These are phyloP conservation scores for Hortaea werneckii DNA, from an alignment of 2,329 filamentous ascomycete species.

Conservation along the genomic window DNA sequence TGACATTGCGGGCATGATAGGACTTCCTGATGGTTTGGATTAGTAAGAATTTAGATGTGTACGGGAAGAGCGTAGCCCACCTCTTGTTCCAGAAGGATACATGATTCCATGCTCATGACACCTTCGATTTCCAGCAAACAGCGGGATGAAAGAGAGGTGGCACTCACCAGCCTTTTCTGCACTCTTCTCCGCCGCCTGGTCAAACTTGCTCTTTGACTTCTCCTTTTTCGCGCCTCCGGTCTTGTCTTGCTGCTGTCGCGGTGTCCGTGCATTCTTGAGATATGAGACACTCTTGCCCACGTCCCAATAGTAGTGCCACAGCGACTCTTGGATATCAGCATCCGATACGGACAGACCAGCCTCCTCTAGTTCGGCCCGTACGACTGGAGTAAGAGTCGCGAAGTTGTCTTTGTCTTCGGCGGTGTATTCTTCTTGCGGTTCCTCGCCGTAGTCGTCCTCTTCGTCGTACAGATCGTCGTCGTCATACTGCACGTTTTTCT, in stretches of 20 bases:
- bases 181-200: conserved; percentile 35
- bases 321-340: conserved; percentile 71
- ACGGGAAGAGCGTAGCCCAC: conserved; percentile 2
- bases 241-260: conserved; percentile 16
- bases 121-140: background rate
- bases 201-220: conserved; percentile 35
- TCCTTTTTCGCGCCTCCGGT: conserved; percentile 21
- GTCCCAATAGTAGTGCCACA: conserved; percentile 97
- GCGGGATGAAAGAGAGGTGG: background rate
- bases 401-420: conserved; percentile 30
- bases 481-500: conserved; percentile 39
- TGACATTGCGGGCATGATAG: conserved; percentile 23
- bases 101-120: background rate
- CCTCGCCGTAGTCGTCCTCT: conserved; percentile 29
- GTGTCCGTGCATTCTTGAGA: conserved; percentile 43
- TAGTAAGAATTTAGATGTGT: conserved; percentile 15
- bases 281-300: conserved; percentile 76
- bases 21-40: conserved; percentile 4
- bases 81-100: conserved; percentile 3
- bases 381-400: conserved; percentile 22
- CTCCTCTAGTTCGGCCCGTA: conserved; percentile 25
- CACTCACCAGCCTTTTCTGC: conserved; percentile 38
- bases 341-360: conserved; percentile 43
- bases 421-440: conserved; percentile 27
- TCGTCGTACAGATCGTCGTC: conserved; percentile 45